A percentile compares a stretch with the other conserved stretches of the same genome.
These are phyloP conservation scores for Chlorencoelia australis DNA, from an alignment of 2,329 filamentous ascomycete species.

Conservation along the genomic window DNA sequence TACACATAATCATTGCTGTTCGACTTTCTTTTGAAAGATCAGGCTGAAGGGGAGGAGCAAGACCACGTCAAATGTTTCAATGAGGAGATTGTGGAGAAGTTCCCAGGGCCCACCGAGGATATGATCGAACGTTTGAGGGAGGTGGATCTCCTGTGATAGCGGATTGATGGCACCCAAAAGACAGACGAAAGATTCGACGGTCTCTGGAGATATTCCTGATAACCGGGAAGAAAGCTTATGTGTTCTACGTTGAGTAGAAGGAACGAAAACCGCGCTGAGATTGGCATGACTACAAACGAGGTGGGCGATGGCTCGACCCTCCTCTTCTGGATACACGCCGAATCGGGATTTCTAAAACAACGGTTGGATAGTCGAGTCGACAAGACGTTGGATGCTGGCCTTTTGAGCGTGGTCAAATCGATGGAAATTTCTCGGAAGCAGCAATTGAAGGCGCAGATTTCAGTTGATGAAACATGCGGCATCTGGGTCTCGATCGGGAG, in stretches of 20 bases:
- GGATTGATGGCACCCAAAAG: constrained; percentile 85
- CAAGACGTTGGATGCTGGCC: constrained; percentile 64
- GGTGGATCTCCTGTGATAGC: constrained; percentile 88
- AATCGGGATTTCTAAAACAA: constrained; percentile 53
- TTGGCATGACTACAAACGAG: too few relatives aligned
- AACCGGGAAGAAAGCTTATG: constrained; percentile 71
- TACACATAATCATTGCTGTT: constrained; percentile 88
- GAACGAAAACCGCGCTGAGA: too few relatives aligned
- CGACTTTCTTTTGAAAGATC: constrained; percentile 48
- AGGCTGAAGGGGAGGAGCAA: constrained; percentile 20
- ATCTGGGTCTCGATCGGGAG: constrained; percentile 98
- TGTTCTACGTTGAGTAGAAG: constrained; percentile 75
- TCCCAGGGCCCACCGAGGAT: constrained; percentile 61
- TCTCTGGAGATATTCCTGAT: constrained; percentile 84
- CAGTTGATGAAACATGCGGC: constrained; percentile 64
- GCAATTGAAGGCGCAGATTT: constrained; percentile 36
- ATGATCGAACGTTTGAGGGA: constrained; percentile 64
- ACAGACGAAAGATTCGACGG: constrained; percentile 77
- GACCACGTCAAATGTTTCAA: constrained; percentile 21
- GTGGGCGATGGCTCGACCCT: constrained; percentile 22
- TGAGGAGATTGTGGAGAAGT: constrained; percentile 32
- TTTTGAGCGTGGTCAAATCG: constrained; percentile 50
- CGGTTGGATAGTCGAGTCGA: constrained; percentile 72
- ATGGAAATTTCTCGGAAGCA: constrained; percentile 39
- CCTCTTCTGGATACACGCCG: constrained; percentile 80